A percentile compares a stretch with the other conserved stretches of the same genome.
Evolutionary conservation across 139 green algal species (phyloP).

Genomic region (Yamagishiella unicocca): DNA sequence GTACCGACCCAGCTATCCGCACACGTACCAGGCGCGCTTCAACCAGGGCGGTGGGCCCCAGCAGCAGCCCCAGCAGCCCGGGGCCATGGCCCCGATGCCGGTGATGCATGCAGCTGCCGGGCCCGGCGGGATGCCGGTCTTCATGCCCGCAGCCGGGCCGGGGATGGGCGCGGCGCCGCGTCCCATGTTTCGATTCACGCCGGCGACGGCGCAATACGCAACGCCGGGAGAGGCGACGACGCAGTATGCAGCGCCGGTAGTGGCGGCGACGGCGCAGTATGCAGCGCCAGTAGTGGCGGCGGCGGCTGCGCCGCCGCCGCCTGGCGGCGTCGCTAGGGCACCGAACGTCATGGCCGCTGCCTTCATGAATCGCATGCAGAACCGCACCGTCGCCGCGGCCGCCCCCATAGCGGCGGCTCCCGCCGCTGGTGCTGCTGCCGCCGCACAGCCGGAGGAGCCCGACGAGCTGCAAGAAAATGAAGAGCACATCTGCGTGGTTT

Average conservation of each 20-base stretch:
- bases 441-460: not conserved
- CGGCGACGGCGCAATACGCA: not conserved
- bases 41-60: too few species aligned
- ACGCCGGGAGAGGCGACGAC: too few species aligned
- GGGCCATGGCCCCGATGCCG: not conserved
- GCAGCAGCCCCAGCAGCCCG: not conserved
- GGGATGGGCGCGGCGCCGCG: not conserved
- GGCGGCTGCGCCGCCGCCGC: not conserved
- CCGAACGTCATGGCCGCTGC: constrained; percentile 12
- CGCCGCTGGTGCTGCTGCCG: not conserved
- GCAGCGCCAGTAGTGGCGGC: too few species aligned
- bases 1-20: not conserved
- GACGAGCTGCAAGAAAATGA: constrained; percentile 10
- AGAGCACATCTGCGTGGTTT: constrained; percentile 50
- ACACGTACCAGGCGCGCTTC: not conserved
- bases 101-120: not conserved
- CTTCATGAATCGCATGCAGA: not conserved
- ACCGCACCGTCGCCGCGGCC: not conserved
- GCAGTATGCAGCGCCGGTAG: too few species aligned
- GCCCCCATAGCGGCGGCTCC: not conserved
- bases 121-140: not conserved
- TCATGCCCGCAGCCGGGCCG: not conserved
- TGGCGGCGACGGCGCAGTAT: too few species aligned
- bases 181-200: not conserved
- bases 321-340: not conserved